Evolutionary conservation across 139 green algal genomes (phyloP).

Genomic region (Tetradesmus lagerheimii): DNA sequence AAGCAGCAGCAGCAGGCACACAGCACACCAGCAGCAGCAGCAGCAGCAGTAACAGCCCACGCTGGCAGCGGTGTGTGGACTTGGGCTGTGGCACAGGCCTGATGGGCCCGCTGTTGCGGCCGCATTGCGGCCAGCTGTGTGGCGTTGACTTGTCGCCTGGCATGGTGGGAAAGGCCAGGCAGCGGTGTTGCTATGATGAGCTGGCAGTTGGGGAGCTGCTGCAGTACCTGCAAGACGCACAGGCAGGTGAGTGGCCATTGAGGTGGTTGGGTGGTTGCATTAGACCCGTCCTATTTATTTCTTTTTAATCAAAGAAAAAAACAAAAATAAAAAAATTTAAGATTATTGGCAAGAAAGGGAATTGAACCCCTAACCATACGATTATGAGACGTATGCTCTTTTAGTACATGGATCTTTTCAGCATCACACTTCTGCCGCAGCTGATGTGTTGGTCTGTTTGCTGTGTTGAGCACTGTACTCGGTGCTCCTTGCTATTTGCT

Average conservation of each 20-base stretch:
- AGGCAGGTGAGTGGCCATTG: neutral
- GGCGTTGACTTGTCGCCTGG: slow-evolving; percentile 67
- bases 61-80: slow-evolving; percentile 57
- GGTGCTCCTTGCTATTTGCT: too few relatives aligned
- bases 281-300: too few relatives aligned
- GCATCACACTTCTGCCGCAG: too few relatives aligned
- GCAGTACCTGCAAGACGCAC: slow-evolving; percentile 42
- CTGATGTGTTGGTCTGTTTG: too few relatives aligned
- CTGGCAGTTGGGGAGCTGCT: slow-evolving; percentile 67
- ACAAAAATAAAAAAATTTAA: too few relatives aligned
- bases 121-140: slow-evolving; percentile 47
- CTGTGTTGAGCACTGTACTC: neutral
- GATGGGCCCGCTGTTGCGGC: slow-evolving; percentile 68
- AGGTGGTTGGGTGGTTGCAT: neutral
- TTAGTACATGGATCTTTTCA: too few relatives aligned
- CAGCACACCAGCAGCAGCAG: neutral
- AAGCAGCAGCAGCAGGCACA: slow-evolving; percentile 7
- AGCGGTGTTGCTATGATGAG: slow-evolving; percentile 58
- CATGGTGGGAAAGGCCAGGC: slow-evolving; percentile 64
- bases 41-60: neutral
- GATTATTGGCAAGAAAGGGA: slow-evolving; percentile 33
- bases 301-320: too few relatives aligned
- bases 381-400: slow-evolving; percentile 44
- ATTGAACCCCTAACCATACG: slow-evolving; percentile 31
- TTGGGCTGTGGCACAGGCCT: slow-evolving; percentile 75